Conservation (phyloP, 1,284 basidiomycete species). For the Ceratobasidium sp. region DNA sequence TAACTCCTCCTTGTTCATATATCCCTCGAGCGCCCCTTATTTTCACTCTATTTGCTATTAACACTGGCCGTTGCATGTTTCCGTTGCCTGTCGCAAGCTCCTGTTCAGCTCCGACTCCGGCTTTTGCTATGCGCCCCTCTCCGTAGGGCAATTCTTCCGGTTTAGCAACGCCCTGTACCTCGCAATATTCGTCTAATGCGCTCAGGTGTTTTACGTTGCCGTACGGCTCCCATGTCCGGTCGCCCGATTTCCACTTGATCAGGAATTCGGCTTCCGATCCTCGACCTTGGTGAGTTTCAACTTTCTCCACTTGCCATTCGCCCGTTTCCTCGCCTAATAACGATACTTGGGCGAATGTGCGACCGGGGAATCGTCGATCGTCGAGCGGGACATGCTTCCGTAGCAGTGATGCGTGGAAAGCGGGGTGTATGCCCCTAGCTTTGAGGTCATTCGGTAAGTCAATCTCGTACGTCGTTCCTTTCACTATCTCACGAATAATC, state of each 20-base stretch:
- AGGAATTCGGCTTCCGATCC: neutral
- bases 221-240: slow-evolving; percentile 27
- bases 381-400: slow-evolving; percentile 43
- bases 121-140: too few species aligned
- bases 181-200: slow-evolving; percentile 12
- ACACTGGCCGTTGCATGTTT: neutral
- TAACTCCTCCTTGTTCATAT: neutral
- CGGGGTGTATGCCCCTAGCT: slow-evolving; percentile 52
- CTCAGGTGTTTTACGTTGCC: neutral
- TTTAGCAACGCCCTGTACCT: neutral
- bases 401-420: slow-evolving; percentile 51
- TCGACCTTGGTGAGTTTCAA: slow-evolving; percentile 55
- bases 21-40: neutral
- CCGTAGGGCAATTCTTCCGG: neutral
- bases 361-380: slow-evolving; percentile 44
- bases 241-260: slow-evolving; percentile 14
- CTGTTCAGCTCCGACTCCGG: neutral
- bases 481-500: slow-evolving; percentile 51
- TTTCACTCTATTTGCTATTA: neutral
- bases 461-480: slow-evolving; percentile 54
- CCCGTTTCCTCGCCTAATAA: slow-evolving; percentile 30
- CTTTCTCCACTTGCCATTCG: slow-evolving; percentile 58
- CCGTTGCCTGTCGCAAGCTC: neutral
- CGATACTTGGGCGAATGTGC: slow-evolving; percentile 12
- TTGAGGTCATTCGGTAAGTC: slow-evolving; percentile 54